phyloP scores from a whole-genome alignment of 805 yeast species.

The Ogataea chonburiensis region DNA sequence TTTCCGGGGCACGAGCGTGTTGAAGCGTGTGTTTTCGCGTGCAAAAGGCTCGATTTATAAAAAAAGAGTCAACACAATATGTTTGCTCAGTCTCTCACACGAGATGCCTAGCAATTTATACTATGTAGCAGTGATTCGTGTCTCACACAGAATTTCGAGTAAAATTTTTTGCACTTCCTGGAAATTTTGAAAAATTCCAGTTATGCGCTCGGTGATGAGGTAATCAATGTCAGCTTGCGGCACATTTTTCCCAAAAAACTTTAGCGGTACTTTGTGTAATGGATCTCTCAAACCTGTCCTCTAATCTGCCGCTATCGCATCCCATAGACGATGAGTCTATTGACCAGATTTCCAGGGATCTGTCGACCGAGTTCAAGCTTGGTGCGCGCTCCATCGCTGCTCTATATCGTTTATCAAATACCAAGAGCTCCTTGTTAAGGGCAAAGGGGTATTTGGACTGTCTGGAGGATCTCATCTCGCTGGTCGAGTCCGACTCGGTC shows the following conservation, averaged over 20 bases:
- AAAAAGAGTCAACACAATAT: constrained; percentile 3
- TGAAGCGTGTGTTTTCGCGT: background rate
- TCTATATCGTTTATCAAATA: constrained; percentile 59
- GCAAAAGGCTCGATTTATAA: background rate
- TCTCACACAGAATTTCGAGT: constrained; percentile 7
- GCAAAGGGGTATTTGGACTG: constrained; percentile 63
- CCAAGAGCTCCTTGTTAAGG: constrained; percentile 45
- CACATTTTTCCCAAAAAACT: constrained; percentile 3
- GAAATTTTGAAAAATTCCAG: constrained; percentile 4
- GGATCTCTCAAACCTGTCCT: constrained; percentile 64
- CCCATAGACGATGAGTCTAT: constrained; percentile 49
- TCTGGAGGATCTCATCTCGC: constrained; percentile 48
- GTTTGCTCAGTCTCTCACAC: constrained; percentile 6
- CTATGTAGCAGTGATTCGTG: constrained; percentile 6
- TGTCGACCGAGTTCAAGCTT: constrained; percentile 61
- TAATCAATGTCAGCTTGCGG: constrained; percentile 3
- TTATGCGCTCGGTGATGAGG: too few relatives aligned
- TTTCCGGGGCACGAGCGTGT: background rate
- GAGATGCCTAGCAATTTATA: constrained; percentile 9
- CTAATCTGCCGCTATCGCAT: constrained; percentile 51
- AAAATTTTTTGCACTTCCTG: constrained; percentile 1
- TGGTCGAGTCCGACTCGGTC: constrained; percentile 23
- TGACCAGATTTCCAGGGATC: constrained; percentile 48
- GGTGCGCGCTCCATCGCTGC: constrained; percentile 74
- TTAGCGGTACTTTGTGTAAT: constrained; percentile 29